Evolutionary conservation across 139 green algal species (phyloP).

Genomic region (Tetraselmis chui): DNA sequence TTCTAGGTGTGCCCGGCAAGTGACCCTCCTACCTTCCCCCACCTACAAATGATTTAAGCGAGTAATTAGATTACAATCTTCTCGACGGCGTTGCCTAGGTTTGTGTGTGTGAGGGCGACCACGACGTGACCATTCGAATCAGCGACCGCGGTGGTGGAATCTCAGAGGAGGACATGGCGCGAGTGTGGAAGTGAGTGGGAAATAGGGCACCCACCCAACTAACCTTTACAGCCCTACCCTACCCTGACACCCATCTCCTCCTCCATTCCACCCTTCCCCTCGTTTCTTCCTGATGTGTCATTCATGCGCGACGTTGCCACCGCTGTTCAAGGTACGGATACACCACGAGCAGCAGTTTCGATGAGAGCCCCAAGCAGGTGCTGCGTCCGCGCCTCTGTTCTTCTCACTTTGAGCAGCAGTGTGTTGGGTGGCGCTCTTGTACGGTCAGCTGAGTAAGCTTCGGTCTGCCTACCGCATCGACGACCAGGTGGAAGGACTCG

Average conservation of each 20-base stretch:
- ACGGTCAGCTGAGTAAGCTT: too few relatives aligned
- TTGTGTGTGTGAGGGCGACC: constrained; percentile 15
- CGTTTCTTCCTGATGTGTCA: too few relatives aligned
- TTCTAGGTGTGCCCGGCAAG: too few relatives aligned
- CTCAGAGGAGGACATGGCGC: constrained; percentile 21
- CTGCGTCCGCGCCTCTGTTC: background rate
- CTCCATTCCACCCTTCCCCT: background rate
- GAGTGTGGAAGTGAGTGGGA: constrained; percentile 53
- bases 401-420: background rate
- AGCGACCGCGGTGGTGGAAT: constrained; percentile 80
- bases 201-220: too few relatives aligned
- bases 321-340: background rate
- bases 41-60: too few relatives aligned
- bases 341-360: background rate
- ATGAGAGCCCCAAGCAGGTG: background rate
- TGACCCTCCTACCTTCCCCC: too few relatives aligned
- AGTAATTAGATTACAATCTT: too few relatives aligned
- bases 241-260: background rate
- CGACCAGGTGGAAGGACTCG: background rate
- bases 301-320: too few relatives aligned
- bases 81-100: too few relatives aligned
- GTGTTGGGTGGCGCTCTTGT: too few relatives aligned
- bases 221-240: too few relatives aligned
- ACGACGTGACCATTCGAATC: constrained; percentile 43
- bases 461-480: too few relatives aligned